Evolutionary conservation across 768 basidiomycete genomes (phyloP), one percentile per base, ranked within the genome.

Genomic region (Wakefieldia striispora): DNA sequence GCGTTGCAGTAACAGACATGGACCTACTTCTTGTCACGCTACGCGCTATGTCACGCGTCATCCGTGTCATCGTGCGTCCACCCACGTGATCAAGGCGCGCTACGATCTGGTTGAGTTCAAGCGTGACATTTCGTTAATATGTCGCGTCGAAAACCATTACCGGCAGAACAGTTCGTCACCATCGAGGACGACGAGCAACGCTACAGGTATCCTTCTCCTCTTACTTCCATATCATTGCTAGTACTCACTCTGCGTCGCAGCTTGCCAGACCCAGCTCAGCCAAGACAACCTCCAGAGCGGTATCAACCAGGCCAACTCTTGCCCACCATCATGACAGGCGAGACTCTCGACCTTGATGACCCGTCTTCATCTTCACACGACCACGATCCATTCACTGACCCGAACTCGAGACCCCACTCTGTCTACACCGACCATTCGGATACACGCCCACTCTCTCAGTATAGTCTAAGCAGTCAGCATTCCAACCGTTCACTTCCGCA

Each of bases 301-400:
- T 85, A 85, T 54, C 76, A 81, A 48, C 83, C 81, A 21, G 83
- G 83, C 3, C 82, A 84, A 58, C 73, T 73, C 44, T 69, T 85
- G 14, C 78, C 72, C 29, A 82, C 83, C 0, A 84, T 85, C 37
- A 70, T 79, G 46, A 84, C 83, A 6, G 83, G 83, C 29, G 83
- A 85, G 63, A 83, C 82, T 0, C 71, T 84, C 17, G 76, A 83
- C 42, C 61, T 83, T 9, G 75, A 77, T 4, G 70, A 70, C 16
- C 45, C 61, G 34, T 57, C 65, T 34, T 53, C 51, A 14, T 60
- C 61, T n/a, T 46, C 61, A 37, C 66, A 67, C 19, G 70, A 64
- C 44, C 56, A 60, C 4, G 71, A 72, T 47, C 61, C 67, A 12
- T 60, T 63, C 47, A 49, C 55, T 3, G 65, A 62, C 45, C 39